Evolutionary conservation across 176 grass and related monocot species (phyloP).

Genomic region (Triticum monococcum): DNA sequence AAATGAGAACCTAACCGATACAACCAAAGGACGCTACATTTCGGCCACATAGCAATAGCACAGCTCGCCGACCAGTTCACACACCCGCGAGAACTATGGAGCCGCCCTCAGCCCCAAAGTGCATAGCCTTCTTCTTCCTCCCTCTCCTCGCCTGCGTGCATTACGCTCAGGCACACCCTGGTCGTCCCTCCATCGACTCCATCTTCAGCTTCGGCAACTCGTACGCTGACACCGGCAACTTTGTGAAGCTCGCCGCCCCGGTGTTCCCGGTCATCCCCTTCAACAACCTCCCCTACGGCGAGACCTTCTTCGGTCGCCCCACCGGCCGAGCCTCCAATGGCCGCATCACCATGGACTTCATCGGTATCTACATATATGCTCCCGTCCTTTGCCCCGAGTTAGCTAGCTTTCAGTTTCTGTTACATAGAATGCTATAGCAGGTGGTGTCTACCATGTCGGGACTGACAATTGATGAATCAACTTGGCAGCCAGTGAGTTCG

Average conservation of each 20-base stretch:
- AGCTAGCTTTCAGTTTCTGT: not conserved
- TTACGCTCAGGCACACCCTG: not conserved
- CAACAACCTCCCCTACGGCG: constrained; percentile 33
- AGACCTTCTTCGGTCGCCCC: constrained; percentile 34
- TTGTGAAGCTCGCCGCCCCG: constrained; percentile 29
- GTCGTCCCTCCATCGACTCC: constrained; percentile 9
- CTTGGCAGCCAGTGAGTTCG: constrained; percentile 21
- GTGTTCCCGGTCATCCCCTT: constrained; percentile 1
- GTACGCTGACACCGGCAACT: constrained; percentile 69
- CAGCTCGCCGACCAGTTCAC: not conserved
- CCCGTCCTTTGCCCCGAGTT: too few species aligned
- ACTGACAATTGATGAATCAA: not conserved
- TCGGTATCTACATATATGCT: constrained; percentile 15
- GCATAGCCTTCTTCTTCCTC: not conserved
- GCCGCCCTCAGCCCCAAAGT: not conserved
- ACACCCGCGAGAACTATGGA: not conserved
- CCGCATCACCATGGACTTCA: constrained; percentile 37
- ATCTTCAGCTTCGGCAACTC: constrained; percentile 69
- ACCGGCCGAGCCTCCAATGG: constrained; percentile 34
- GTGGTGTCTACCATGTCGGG: not conserved
- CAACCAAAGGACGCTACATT: not conserved
- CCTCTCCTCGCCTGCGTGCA: not conserved
- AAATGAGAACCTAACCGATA: too few species aligned
- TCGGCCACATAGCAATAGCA: not conserved
- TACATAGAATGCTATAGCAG: not conserved